phyloP scores from a whole-genome alignment of 345 rosid genomes.

The Eucalyptus regnans region DNA sequence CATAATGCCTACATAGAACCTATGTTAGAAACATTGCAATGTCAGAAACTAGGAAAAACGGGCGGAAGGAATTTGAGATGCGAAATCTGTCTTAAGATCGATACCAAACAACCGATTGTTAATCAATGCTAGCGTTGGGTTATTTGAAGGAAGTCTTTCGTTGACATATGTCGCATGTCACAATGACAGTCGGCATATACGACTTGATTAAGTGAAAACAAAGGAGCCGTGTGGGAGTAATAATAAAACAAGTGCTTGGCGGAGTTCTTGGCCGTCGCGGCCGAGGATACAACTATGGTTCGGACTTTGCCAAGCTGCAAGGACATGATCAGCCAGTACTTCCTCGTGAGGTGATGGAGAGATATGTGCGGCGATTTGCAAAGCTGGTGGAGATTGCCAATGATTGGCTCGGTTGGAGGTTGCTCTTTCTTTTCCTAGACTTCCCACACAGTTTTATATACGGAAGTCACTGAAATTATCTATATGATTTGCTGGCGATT shows the following conservation, averaged over 20 bases:
- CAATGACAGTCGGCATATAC: too few species aligned
- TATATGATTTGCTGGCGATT: neutral
- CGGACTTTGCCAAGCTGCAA: slow-evolving; percentile 33
- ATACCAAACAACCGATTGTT: too few species aligned
- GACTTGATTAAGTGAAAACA: neutral
- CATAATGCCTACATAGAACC: neutral
- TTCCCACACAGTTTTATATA: neutral
- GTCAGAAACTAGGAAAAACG: neutral
- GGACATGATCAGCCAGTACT: slow-evolving; percentile 22
- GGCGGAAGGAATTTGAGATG: neutral
- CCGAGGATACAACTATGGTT: slow-evolving; percentile 28
- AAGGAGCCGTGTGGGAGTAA: neutral
- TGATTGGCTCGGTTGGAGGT: slow-evolving; percentile 32
- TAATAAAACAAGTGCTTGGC: slow-evolving; percentile 19
- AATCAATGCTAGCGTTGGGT: too few species aligned
- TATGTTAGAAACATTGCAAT: too few species aligned
- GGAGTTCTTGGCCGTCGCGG: slow-evolving; percentile 19
- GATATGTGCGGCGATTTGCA: slow-evolving; percentile 16
- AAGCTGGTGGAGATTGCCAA: slow-evolving; percentile 35
- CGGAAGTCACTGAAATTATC: neutral
- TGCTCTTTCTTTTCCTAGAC: slow-evolving; percentile 1
- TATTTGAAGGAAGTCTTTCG: too few species aligned
- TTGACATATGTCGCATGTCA: too few species aligned
- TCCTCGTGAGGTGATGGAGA: slow-evolving; percentile 8
- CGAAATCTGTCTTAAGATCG: too few species aligned